phyloP scores from a whole-genome alignment of 2,329 filamentous ascomycete species.

The Colletotrichum camelliae region DNA sequence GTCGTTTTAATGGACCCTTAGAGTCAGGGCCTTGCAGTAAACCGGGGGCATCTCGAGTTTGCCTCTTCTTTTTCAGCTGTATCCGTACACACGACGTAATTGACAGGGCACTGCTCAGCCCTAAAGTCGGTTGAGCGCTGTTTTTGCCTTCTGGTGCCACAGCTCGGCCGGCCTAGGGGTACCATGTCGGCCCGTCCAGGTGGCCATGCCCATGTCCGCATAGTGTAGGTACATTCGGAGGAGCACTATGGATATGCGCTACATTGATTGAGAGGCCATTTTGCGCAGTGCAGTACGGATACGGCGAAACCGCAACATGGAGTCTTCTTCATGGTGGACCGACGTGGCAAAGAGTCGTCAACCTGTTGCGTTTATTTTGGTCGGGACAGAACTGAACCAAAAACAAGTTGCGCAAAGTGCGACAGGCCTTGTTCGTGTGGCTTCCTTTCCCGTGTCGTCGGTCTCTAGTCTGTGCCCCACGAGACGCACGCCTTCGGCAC shows the following conservation, averaged over 20 bases:
- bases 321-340: not conserved
- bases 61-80: not conserved
- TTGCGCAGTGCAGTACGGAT: not conserved
- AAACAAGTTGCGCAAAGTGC: not conserved
- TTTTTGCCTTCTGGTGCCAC: not conserved
- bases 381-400: not conserved
- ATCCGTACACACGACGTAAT: conserved; percentile 1
- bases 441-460: not conserved
- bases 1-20: not conserved
- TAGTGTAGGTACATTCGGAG: not conserved
- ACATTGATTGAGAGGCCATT: not conserved
- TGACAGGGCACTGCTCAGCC: conserved; percentile 11
- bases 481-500: conserved; percentile 4
- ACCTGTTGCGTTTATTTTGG: not conserved
- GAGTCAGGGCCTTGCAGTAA: not conserved
- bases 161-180: not conserved
- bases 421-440: not conserved
- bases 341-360: conserved; percentile 9
- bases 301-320: not conserved
- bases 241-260: not conserved
- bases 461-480: not conserved
- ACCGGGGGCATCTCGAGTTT: not conserved
- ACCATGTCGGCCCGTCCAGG: not conserved
- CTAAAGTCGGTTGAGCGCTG: conserved; percentile 1
- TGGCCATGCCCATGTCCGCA: not conserved